Base-by-base conservation (phyloP, 768 basidiomycete genomes). In the Russula foetens region DNA sequence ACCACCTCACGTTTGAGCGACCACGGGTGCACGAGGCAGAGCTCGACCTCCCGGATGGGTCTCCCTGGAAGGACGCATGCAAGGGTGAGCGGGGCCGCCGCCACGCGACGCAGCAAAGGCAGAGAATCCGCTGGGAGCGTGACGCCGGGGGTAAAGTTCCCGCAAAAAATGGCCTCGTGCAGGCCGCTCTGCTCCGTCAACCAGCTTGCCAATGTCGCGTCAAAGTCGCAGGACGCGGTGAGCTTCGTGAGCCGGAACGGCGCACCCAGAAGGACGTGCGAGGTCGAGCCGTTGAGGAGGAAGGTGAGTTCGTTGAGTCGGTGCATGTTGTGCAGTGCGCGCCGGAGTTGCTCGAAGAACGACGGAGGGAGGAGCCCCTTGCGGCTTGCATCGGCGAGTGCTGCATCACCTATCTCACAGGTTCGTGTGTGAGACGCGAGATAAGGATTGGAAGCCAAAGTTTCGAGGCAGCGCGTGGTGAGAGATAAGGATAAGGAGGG, bases 221-320 rank as follows among this genome's bases (percentile, higher is more conserved):
- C 68, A 63, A 70, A 71, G 28, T 63, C 50, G 26, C 70, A 68
- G 31, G 66, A 67, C 17, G 62, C 65, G 28, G 64, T 67, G 35
- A 71, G 59, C 31, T 68, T 68, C 9, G 66, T 69, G 28, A 71
- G 63, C 29, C 56, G 59, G 53, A 71, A 71, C 4, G 70, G 59
- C 31, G 70, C 66, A 24, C 63, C 70, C 14, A 57, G 56, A 7
- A 71, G 45, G 44, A 65, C 60, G 41, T 64, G 61, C 12, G 70
- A 63, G 19, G 59, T 59, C 7, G 65, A 57, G 28, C 70, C 70
- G 5, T 60, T 60, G 26, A 71, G 52, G 21, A 70, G 67, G 21
- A 71, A 65, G 2, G 67, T 64, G n/a, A 71, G 63, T 31, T 66
- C 68, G 28, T 63, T 67, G 44, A 71, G 62, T n/a, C 63, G 59